These are phyloP conservation scores for Cerioporus squamosus DNA, from an alignment of 1,284 basidiomycete genomes.

Conservation along the genomic window DNA sequence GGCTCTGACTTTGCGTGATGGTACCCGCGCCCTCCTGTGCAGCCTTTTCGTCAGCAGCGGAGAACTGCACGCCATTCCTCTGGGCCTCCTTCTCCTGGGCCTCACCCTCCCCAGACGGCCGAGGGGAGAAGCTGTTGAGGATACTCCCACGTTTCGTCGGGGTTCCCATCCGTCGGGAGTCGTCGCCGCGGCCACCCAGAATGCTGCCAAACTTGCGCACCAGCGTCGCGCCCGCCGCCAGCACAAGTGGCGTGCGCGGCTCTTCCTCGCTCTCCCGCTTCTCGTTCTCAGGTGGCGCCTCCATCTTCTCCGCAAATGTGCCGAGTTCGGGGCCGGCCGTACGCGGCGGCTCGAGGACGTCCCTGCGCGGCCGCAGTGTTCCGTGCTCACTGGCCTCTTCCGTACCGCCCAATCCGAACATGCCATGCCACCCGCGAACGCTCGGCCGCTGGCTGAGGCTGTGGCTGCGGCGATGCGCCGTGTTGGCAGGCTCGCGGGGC, in stretches of 20 bases:
- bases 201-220: slow-evolving; percentile 77
- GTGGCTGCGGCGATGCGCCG: slow-evolving; percentile 73
- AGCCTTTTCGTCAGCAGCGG: slow-evolving; percentile 33
- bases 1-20: slow-evolving; percentile 53
- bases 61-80: slow-evolving; percentile 24
- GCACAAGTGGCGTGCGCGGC: slow-evolving; percentile 37
- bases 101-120: slow-evolving; percentile 48
- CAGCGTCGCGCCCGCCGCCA: slow-evolving; percentile 67
- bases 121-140: slow-evolving; percentile 48
- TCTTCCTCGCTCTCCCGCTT: slow-evolving; percentile 33
- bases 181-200: slow-evolving; percentile 51
- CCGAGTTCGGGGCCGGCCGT: slow-evolving; percentile 63
- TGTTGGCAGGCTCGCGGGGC: slow-evolving; percentile 67
- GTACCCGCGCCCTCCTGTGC: slow-evolving; percentile 38
- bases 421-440: slow-evolving; percentile 43
- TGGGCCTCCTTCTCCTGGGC: slow-evolving; percentile 25
- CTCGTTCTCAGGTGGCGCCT: slow-evolving; percentile 26
- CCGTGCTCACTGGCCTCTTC: slow-evolving; percentile 47
- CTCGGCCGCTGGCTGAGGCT: slow-evolving; percentile 76
- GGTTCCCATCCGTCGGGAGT: slow-evolving; percentile 43
- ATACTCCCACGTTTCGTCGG: slow-evolving; percentile 54
- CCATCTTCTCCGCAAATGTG: slow-evolving; percentile 50
- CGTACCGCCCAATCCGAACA: slow-evolving; percentile 51
- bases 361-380: slow-evolving; percentile 33
- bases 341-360: slow-evolving; percentile 43